Base-by-base conservation (phyloP, 1,284 basidiomycete species). In the Gastroboletus turbinatus region DNA sequence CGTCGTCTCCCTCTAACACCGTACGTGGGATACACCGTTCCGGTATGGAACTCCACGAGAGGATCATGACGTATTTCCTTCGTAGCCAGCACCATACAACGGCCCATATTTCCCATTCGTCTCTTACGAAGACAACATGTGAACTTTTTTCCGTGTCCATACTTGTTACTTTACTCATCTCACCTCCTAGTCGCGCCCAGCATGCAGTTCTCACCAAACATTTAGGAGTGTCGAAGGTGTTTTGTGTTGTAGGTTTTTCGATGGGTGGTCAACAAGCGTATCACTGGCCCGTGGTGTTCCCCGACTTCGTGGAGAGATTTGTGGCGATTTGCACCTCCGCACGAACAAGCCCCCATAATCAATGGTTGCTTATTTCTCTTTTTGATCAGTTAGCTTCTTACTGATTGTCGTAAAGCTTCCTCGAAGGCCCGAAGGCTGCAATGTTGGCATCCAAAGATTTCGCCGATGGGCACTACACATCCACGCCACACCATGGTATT, bases 1-100 rank as follows among this genome's bases (percentile, higher is more conserved):
- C 82, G 0, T 84, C 82, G 8, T 85, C 83, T 23, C 83, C 83
- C 16, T 85, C 83, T 0, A 84, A 84, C 62, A 83, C 82, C 47
- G 82, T 83, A 52, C 39, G 49, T 59, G 30, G 21, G 6, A 17
- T 17, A 7, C 13, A 46, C 42, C 39, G 38, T 35, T 13, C 14
- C 25, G 38, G 27, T 23, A 25, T 13, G 16, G 23, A 13, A 19
- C 30, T 35, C 30, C 25, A 33, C 4, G 11, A 35, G 55, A 57
- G 11, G 6, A 27, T 27, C 10, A 19, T 55, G 38, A 60, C 17
- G 25, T 16, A 40, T 48, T 32, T 39, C 43, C 9, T 42, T 23
- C 46, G 39, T 49, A 78, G 76, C 70, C 73, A 11, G 61, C 68
- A 17, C 76, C 76, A 11, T 72, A 76, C 57, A 74, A 75, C 48